phyloP scores from a whole-genome alignment of 495 filamentous ascomycete genomes.

The Bombardia bombarda region DNA sequence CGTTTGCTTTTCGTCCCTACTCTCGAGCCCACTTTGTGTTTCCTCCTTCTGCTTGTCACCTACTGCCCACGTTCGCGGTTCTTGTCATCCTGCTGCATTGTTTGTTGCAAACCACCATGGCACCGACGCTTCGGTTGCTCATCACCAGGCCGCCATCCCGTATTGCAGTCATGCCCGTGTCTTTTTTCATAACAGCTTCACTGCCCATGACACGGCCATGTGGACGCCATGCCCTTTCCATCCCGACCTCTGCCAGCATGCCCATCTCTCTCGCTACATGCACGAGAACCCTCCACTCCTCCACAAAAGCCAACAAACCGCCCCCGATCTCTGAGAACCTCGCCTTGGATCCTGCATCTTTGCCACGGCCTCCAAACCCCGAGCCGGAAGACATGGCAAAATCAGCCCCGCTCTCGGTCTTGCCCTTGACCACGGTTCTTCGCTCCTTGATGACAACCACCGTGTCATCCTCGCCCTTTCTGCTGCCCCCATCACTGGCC shows the following conservation, averaged over 20 bases:
- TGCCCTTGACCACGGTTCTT: slow-evolving; percentile 66
- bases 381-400: slow-evolving; percentile 19
- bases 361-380: slow-evolving; percentile 7
- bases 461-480: slow-evolving; percentile 66
- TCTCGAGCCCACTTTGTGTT: too few species aligned
- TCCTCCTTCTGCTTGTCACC: too few species aligned
- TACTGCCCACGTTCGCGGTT: too few species aligned
- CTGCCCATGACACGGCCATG: background rate
- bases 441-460: slow-evolving; percentile 72
- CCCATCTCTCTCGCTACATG: background rate
- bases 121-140: background rate
- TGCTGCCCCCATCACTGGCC: slow-evolving; percentile 63
- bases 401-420: slow-evolving; percentile 53
- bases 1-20: too few species aligned
- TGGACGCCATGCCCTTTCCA: background rate
- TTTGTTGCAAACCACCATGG: background rate
- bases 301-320: slow-evolving; percentile 29
- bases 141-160: background rate
- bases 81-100: too few species aligned
- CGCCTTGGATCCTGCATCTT: slow-evolving; percentile 12
- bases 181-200: background rate
- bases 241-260: background rate
- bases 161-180: background rate
- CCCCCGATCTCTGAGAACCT: slow-evolving; percentile 25
- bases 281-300: slow-evolving; percentile 31